Evolutionary conservation across 192 early-diverging fungal genomes (phyloP).

Genomic region (Backusella psychrophila): DNA sequence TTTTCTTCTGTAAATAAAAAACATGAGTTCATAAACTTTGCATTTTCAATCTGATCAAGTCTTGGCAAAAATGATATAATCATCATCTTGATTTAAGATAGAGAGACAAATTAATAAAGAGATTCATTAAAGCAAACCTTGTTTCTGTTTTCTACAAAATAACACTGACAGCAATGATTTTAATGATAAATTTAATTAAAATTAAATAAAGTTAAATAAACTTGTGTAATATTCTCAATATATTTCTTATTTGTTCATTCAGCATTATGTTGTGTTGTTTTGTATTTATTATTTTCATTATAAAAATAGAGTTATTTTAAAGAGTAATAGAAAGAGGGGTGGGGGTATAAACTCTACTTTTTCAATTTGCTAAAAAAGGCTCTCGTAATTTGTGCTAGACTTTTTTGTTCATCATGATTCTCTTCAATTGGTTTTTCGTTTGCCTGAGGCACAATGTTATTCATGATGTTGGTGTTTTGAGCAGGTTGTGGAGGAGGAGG

Average conservation of each 20-base stretch:
- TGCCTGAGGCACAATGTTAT: neutral
- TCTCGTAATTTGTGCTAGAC: constrained; percentile 10
- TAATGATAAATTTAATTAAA: neutral
- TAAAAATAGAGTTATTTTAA: neutral
- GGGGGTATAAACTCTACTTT: neutral
- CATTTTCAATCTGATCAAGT: neutral
- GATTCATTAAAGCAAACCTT: neutral
- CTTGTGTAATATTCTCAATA: neutral
- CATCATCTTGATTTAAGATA: no score
- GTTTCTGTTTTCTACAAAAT: neutral
- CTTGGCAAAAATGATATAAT: neutral
- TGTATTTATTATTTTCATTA: neutral
- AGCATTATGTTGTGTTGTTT: neutral
- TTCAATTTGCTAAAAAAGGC: neutral
- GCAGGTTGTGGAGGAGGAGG: neutral
- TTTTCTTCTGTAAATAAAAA: neutral
- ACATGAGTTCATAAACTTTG: neutral
- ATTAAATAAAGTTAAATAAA: neutral
- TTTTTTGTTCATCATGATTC: constrained; percentile 1
- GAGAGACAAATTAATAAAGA: neutral
- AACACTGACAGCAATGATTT: neutral
- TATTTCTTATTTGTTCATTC: neutral
- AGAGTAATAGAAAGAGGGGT: neutral
- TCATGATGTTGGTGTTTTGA: neutral
- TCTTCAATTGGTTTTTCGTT: neutral